These are phyloP conservation scores for Brasenia schreberi DNA, from an alignment of 164 flowering plant species.

Conservation along the genomic window DNA sequence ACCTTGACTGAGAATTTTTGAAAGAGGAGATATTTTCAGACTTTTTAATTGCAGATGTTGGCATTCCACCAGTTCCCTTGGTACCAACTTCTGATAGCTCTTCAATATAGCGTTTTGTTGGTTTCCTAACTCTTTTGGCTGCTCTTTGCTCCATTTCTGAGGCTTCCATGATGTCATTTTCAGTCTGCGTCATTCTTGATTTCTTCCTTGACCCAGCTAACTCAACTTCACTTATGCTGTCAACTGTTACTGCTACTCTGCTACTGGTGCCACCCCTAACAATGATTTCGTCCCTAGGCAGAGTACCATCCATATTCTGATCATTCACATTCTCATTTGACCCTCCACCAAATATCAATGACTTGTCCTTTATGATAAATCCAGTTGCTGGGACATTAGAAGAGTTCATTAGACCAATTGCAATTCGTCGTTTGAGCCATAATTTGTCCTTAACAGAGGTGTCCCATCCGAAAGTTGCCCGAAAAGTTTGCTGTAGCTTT, in stretches of 20 bases:
- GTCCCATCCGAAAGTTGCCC: constrained; percentile 84
- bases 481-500: constrained; percentile 87
- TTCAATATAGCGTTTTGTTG: constrained; percentile 88
- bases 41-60: constrained; percentile 18
- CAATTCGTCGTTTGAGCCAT: constrained; percentile 93
- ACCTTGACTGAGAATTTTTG: constrained; percentile 17
- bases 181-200: constrained; percentile 11
- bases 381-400: constrained; percentile 61
- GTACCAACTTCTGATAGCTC: constrained; percentile 74
- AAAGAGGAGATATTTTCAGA: constrained; percentile 19
- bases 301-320: background rate
- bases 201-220: constrained; percentile 19
- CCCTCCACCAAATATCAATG: constrained; percentile 13
- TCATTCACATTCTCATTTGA: constrained; percentile 1
- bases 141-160: constrained; percentile 25
- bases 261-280: constrained; percentile 3
- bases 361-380: constrained; percentile 44
- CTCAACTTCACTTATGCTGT: constrained; percentile 9
- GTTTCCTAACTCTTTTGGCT: constrained; percentile 77
- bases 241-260: constrained; percentile 11
- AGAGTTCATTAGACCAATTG: constrained; percentile 83
- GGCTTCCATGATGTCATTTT: constrained; percentile 22
- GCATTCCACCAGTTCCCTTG: constrained; percentile 34
- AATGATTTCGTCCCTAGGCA: background rate
- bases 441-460: constrained; percentile 86